phyloP scores from a whole-genome alignment of 257 asterid genomes.

The Euphrasia confusa region DNA sequence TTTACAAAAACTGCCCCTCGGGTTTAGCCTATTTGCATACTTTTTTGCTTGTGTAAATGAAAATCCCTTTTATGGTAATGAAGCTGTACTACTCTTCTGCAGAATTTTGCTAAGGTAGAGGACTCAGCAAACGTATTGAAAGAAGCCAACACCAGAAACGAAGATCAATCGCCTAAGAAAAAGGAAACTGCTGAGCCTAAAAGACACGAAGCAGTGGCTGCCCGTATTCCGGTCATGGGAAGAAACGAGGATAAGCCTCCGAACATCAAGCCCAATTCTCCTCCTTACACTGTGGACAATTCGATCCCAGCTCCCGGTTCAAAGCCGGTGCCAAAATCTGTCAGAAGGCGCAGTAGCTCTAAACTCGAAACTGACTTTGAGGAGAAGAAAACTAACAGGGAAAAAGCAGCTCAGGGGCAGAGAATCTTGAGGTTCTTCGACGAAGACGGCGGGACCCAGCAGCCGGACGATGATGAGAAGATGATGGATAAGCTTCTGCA shows the following conservation, averaged over 20 bases:
- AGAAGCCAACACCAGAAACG: slow-evolving; percentile 16
- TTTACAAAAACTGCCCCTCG: not conserved
- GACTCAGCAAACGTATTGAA: slow-evolving; percentile 9
- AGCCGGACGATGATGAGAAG: slow-evolving; percentile 49
- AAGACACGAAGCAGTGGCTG: not conserved
- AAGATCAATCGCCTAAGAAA: slow-evolving; percentile 2
- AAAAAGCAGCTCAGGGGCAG: slow-evolving; percentile 33
- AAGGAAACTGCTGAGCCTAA: not conserved
- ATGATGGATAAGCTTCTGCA: slow-evolving; percentile 49
- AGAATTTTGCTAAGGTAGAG: slow-evolving; percentile 31
- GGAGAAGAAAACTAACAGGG: slow-evolving; percentile 23
- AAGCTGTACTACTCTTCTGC: slow-evolving; percentile 20
- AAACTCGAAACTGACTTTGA: slow-evolving; percentile 25
- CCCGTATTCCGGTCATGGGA: slow-evolving; percentile 22
- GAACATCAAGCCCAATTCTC: slow-evolving; percentile 31
- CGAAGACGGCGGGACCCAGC: slow-evolving; percentile 25
- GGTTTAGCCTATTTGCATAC: too few species aligned
- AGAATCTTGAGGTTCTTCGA: slow-evolving; percentile 39
- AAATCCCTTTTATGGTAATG: too few species aligned
- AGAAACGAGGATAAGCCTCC: slow-evolving; percentile 27
- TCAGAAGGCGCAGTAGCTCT: slow-evolving; percentile 35
- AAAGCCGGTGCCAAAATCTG: slow-evolving; percentile 42
- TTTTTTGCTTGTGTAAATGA: too few species aligned
- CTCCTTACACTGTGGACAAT: slow-evolving; percentile 45
- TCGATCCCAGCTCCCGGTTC: slow-evolving; percentile 8